Percentiles rank a stretch among this genome's conserved stretches.
These are phyloP conservation scores for Corylus americana DNA, from an alignment of 306 rosid species.

Conservation along the genomic window DNA sequence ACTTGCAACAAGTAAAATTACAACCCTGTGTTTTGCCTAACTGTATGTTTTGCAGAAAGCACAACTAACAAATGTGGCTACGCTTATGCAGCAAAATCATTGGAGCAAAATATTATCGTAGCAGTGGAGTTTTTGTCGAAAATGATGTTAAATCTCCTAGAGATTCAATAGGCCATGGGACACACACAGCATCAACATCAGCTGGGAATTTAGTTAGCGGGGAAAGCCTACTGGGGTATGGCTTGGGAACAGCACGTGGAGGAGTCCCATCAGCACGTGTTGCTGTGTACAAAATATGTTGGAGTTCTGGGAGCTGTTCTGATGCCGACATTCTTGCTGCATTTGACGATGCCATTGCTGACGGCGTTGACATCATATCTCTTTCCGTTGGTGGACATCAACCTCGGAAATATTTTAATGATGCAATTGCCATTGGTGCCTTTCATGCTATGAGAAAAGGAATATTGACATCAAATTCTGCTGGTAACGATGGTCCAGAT, in stretches of 20 bases:
- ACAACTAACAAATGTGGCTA: too few species aligned
- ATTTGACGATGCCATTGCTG: conserved; percentile 53
- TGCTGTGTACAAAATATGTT: conserved; percentile 44
- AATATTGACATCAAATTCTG: conserved; percentile 8
- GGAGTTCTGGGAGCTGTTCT: not conserved
- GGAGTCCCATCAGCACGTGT: conserved; percentile 51
- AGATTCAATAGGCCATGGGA: conserved; percentile 52
- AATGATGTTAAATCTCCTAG: conserved; percentile 34
- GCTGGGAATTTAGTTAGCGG: conserved; percentile 35
- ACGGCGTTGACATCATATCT: conserved; percentile 56
- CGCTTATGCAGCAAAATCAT: not conserved
- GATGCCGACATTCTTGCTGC: conserved; percentile 28
- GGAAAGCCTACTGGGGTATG: conserved; percentile 48
- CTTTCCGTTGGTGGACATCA: conserved; percentile 19
- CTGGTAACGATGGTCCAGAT: conserved; percentile 7
- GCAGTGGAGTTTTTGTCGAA: not conserved
- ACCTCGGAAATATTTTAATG: too few species aligned
- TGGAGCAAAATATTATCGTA: not conserved
- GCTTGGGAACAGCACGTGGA: conserved; percentile 52
- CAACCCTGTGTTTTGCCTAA: not conserved
- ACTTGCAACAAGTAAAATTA: conserved; percentile 46
- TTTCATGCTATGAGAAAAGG: conserved; percentile 7
- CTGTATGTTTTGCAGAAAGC: too few species aligned
- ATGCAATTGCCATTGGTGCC: not conserved
- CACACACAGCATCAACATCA: conserved; percentile 53